Evolutionary conservation across 1,284 basidiomycete genomes (phyloP).

Genomic region (Tilletiopsis washingtonensis): DNA sequence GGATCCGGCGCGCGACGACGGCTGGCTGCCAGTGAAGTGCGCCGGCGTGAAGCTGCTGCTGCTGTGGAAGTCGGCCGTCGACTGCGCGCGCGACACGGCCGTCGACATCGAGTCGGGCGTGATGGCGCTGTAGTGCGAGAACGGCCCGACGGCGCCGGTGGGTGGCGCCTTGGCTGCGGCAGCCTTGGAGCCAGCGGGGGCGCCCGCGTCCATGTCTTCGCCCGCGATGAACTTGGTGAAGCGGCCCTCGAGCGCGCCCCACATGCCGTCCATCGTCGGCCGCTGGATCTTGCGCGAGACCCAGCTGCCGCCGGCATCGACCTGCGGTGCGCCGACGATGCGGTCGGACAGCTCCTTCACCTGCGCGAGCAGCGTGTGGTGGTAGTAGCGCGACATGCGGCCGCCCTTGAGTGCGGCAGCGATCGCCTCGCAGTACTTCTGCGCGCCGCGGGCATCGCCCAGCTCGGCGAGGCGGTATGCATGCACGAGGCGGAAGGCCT

Average conservation of each 20-base stretch:
- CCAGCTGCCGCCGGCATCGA: constrained; percentile 50
- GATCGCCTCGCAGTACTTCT: constrained; percentile 81
- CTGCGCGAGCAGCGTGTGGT: constrained; percentile 62
- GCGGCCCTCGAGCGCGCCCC: constrained; percentile 86
- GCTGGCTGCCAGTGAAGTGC: constrained; percentile 6
- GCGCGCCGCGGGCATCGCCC: constrained; percentile 43
- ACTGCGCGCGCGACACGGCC: constrained; percentile 43
- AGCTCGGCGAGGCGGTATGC: constrained; percentile 62
- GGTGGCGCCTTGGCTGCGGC: constrained; percentile 8
- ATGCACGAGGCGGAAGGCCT: constrained; percentile 77
- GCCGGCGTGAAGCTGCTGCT: not conserved
- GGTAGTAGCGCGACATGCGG: constrained; percentile 64
- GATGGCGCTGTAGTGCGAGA: constrained; percentile 88
- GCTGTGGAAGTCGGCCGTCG: constrained; percentile 31
- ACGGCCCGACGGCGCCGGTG: constrained; percentile 59
- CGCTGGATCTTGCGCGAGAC: constrained; percentile 60
- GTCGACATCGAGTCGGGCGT: constrained; percentile 58
- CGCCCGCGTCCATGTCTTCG: constrained; percentile 21
- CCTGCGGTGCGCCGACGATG: constrained; percentile 64
- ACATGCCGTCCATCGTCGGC: constrained; percentile 83
- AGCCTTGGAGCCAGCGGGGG: constrained; percentile 48
- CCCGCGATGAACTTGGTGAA: constrained; percentile 92
- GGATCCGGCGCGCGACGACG: constrained; percentile 25
- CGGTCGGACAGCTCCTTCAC: constrained; percentile 75
- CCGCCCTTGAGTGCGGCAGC: constrained; percentile 57